These are phyloP conservation scores for Phytophthora boehmeriae DNA, from an alignment of 352 stramenopile species.

Conservation along the genomic window DNA sequence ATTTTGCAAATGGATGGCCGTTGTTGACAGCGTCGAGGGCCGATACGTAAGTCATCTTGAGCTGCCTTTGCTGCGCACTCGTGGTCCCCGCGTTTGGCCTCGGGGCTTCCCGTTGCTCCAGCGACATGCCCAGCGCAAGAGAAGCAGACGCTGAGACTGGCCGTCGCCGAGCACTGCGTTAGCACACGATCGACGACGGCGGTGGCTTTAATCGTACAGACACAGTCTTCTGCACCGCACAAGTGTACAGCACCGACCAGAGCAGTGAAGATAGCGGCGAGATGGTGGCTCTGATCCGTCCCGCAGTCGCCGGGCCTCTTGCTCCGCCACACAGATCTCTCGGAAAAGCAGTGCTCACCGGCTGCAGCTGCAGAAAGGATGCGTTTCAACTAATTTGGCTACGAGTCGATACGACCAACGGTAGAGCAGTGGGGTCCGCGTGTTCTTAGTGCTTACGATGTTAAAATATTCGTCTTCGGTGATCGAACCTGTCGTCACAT, in stretches of 20 bases:
- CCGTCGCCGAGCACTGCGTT: neutral
- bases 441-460: slow-evolving; percentile 20
- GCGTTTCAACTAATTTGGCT: slow-evolving; percentile 21
- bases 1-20: neutral
- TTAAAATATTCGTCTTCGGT: slow-evolving; percentile 24
- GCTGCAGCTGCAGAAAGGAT: slow-evolving; percentile 35
- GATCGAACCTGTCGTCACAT: slow-evolving; percentile 28
- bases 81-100: neutral
- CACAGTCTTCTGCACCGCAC: neutral
- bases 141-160: slow-evolving; percentile 12
- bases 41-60: slow-evolving; percentile 15
- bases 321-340: slow-evolving; percentile 20
- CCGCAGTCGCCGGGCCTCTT: slow-evolving; percentile 17
- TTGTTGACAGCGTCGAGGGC: slow-evolving; percentile 12
- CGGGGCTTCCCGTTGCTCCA: neutral
- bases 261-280: slow-evolving; percentile 12
- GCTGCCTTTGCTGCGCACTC: slow-evolving; percentile 11
- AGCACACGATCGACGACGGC: slow-evolving; percentile 25
- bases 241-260: neutral
- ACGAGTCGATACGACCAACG: slow-evolving; percentile 5
- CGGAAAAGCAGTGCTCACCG: slow-evolving; percentile 5
- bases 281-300: slow-evolving; percentile 28
- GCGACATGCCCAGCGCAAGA: slow-evolving; percentile 15
- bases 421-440: neutral
- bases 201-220: slow-evolving; percentile 23